Conservation (phyloP, 2,329 filamentous ascomycete genomes). For the Whalleya microplaca region DNA sequence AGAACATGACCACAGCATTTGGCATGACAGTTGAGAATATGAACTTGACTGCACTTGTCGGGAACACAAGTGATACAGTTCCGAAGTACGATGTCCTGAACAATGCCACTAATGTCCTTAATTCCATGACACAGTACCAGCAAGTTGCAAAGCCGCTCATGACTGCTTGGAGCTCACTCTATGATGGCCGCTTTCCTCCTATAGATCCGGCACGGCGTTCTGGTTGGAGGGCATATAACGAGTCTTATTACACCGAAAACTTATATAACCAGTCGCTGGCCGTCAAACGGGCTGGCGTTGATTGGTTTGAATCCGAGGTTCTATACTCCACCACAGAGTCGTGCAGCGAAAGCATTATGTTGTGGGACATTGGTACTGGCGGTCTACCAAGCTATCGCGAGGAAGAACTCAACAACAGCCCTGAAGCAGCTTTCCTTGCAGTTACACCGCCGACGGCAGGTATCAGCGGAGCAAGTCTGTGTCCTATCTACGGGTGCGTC, state of each 20-base stretch:
- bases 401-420: slow-evolving; percentile 36
- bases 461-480: slow-evolving; percentile 40
- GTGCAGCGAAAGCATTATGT: slow-evolving; percentile 45
- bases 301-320: slow-evolving; percentile 43
- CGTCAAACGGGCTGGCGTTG: slow-evolving; percentile 38
- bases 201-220: slow-evolving; percentile 41
- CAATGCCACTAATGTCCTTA: slow-evolving; percentile 36
- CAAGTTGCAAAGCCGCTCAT: slow-evolving; percentile 39
- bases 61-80: slow-evolving; percentile 31
- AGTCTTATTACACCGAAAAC: slow-evolving; percentile 24
- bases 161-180: slow-evolving; percentile 36
- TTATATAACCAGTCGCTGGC: slow-evolving; percentile 31
- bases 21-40: slow-evolving; percentile 42
- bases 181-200: slow-evolving; percentile 44
- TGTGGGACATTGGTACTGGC: slow-evolving; percentile 48
- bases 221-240: slow-evolving; percentile 35
- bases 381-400: slow-evolving; percentile 45
- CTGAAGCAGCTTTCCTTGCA: slow-evolving; percentile 37
- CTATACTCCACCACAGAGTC: slow-evolving; percentile 42
- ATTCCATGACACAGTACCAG: slow-evolving; percentile 39
- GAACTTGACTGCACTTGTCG: slow-evolving; percentile 41
- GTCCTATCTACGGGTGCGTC: slow-evolving; percentile 42
- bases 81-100: slow-evolving; percentile 35
- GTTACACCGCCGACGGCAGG: slow-evolving; percentile 35
- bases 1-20: slow-evolving; percentile 40